phyloP scores from a whole-genome alignment of 1,284 basidiomycete genomes.

The Uromyces viciae-fabae region DNA sequence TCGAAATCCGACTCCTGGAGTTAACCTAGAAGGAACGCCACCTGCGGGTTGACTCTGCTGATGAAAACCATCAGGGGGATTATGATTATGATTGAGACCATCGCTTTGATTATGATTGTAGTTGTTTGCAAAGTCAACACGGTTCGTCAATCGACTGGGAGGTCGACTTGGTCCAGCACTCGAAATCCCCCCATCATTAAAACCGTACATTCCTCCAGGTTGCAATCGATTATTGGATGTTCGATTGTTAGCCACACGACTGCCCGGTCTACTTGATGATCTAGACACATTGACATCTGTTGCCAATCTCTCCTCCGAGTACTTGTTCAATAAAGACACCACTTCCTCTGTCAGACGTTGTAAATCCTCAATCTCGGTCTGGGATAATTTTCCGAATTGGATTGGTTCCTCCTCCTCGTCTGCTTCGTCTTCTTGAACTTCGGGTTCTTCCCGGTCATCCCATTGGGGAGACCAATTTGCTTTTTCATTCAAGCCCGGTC shows the following conservation, averaged over 20 bases:
- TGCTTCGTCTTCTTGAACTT: slow-evolving; percentile 6
- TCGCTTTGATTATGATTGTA: not conserved
- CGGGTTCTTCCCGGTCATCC: not conserved
- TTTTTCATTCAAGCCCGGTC: not conserved
- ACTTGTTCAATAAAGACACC: slow-evolving; percentile 33
- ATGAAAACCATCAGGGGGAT: not conserved
- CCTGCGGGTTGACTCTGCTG: not conserved
- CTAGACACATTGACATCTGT: slow-evolving; percentile 31
- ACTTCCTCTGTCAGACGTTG: slow-evolving; percentile 39
- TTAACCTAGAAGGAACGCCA: not conserved
- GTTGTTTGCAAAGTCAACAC: not conserved
- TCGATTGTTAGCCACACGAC: slow-evolving; percentile 26
- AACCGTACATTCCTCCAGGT: not conserved
- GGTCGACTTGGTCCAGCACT: slow-evolving; percentile 26
- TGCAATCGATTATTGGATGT: slow-evolving; percentile 1
- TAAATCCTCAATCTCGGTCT: slow-evolving; percentile 33
- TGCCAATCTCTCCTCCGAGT: slow-evolving; percentile 41
- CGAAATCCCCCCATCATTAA: not conserved
- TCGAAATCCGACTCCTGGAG: not conserved
- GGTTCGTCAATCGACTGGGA: slow-evolving; percentile 31
- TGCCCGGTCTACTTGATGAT: slow-evolving; percentile 37
- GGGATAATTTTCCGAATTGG: slow-evolving; percentile 6
- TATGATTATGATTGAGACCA: not conserved
- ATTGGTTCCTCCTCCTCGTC: slow-evolving; percentile 27
- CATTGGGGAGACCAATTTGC: not conserved